These are phyloP conservation scores for Lentinula sp. DNA, from an alignment of 768 basidiomycete species.

Conservation along the genomic window DNA sequence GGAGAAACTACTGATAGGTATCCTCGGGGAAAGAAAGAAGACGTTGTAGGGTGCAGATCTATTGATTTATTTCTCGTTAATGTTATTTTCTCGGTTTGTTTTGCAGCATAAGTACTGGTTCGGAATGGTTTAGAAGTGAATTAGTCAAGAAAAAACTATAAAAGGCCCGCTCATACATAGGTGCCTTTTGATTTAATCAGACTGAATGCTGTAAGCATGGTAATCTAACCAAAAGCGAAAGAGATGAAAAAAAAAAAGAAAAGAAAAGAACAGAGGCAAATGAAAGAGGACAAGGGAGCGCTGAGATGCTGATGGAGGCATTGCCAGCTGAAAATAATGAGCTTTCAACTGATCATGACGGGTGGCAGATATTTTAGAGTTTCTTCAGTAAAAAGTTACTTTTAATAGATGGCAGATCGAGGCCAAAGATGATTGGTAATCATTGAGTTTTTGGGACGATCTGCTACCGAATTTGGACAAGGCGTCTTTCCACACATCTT, in stretches of 20 bases:
- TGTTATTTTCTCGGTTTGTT: slow-evolving; percentile 6
- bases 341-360: background rate
- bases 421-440: slow-evolving; percentile 1
- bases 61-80: background rate
- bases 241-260: background rate
- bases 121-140: background rate
- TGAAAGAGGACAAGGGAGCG: slow-evolving; percentile 12
- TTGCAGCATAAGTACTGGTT: background rate
- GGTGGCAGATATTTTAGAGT: background rate
- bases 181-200: background rate
- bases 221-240: slow-evolving; percentile 8
- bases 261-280: slow-evolving; percentile 11
- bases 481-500: slow-evolving; percentile 1
- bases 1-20: slow-evolving; percentile 54
- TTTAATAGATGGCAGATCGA: slow-evolving; percentile 3
- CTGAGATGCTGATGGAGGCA: background rate
- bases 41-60: slow-evolving; percentile 3
- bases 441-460: background rate
- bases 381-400: background rate
- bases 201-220: slow-evolving; percentile 7
- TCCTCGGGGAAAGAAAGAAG: slow-evolving; percentile 34
- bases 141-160: background rate
- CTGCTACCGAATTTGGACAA: background rate
- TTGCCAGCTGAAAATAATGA: background rate
- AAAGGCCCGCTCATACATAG: background rate